Evolutionary conservation across 176 grass and related monocot species (phyloP), one percentile per base, ranked within the genome.

Genomic region (Oryza meridionalis): DNA sequence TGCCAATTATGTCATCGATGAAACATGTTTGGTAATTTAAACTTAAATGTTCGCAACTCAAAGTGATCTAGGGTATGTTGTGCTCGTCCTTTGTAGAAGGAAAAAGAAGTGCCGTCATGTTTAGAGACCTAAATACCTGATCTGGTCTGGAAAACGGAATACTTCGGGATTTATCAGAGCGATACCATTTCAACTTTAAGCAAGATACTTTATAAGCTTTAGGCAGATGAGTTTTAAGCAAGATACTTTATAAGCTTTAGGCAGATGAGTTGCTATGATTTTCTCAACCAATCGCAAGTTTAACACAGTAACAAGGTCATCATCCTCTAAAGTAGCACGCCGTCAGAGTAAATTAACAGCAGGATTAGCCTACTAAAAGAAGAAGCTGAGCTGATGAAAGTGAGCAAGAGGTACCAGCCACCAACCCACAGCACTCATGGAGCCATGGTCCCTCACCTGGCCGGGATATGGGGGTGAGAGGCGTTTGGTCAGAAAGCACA

Each of bases 401-500:
- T 72, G 75, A 65, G 49, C 58, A 79, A 83, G 58, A 86, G 46
- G 44, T 55, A 7, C 38, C 37, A 38, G 33, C 33, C 35, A 75
- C 82, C 85, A 64, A 85, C 73, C 78, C 76, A 67, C 86, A 43
- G 59, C 77, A 88, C 73, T 91, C 40, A 78, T 88, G 45, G 45
- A 62, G 19, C 5, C 58, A 62, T 24, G 58, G 58, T 58, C 43
- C 64, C 67, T 78, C 73, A 81, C 66, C 67, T 65, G 76, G 75
- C 62, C 75, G 35, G 79, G 85, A 78, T 55, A 84, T 78, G 13
- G 53, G 53, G 53, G 53, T 21, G 51, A 59, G 17, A 47, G 82
- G 71, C 14, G 82, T 85, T 78, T 32, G 83, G 58, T 77, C 67
- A 79, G 89, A 69, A 77, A 88, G 72, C 87, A 89, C 69, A 73